Conservation (phyloP, 169 alveolate genomes). For the Eimeria acervulina region DNA sequence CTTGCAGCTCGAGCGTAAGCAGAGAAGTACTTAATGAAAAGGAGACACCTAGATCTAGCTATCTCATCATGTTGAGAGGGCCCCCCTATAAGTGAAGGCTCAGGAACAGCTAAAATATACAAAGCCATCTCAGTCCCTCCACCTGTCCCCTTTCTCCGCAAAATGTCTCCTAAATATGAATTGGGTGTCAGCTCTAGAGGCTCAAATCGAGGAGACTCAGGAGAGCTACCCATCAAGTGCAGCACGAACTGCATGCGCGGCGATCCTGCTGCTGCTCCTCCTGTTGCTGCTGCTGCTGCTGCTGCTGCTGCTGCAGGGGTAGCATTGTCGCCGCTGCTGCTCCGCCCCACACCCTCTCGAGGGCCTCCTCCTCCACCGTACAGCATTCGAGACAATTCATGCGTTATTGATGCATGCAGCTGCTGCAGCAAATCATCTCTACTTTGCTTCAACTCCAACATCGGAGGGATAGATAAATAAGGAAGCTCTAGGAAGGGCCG, state of each 20-base stretch:
- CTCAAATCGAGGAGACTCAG: not conserved
- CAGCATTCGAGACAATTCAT: not conserved
- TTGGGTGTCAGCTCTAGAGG: not conserved
- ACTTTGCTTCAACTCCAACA: conserved; percentile 48
- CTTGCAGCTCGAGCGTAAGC: conserved; percentile 2
- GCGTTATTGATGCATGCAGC: conserved; percentile 4
- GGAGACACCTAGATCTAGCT: not conserved
- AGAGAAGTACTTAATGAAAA: conserved; percentile 69
- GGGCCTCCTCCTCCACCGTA: conserved; percentile 36
- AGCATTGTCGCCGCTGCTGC: not conserved
- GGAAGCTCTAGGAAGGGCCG: conserved; percentile 75
- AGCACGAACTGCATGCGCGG: not conserved
- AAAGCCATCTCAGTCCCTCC: conserved; percentile 29
- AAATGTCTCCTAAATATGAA: not conserved
- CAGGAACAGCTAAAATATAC: conserved; percentile 63
- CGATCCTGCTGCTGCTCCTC: not conserved
- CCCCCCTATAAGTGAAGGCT: not conserved
- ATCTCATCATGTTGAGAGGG: conserved; percentile 51
- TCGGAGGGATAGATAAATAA: conserved; percentile 32
- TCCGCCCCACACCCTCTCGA: conserved; percentile 1
- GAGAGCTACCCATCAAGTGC: not conserved
- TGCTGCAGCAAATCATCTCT: conserved; percentile 7
- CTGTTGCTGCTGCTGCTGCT: too few relatives aligned
- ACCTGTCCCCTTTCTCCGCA: conserved; percentile 18
- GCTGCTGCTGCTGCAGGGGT: too few relatives aligned